Evolutionary conservation across 2,329 filamentous ascomycete species (phyloP), one percentile per base, ranked within the genome.

Genomic region (Bipolaris gigantea): DNA sequence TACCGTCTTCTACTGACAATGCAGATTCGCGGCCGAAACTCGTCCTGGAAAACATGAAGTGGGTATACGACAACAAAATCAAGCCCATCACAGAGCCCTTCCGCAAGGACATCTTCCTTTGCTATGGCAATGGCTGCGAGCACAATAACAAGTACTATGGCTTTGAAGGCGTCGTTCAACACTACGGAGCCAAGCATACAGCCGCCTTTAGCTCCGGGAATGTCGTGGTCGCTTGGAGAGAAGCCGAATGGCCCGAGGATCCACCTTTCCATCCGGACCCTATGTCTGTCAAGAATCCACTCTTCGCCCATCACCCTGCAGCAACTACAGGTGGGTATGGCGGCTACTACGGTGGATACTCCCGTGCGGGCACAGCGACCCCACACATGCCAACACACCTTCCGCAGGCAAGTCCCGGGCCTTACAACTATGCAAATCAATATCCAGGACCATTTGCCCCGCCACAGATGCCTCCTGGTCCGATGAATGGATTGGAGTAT

Each of bases 41-140:
- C 48, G 89, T 87, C 1, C 75, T 94, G 61, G 89, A 93, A 68
- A 91, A 92, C 66, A 92, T 94, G 89, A 92, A 89, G 73, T 93
- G 88, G 85, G 78, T 92, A 27, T 92, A 89, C 70, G 89, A 92
- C 65, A 84, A 83, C 61, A 92, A 90, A 70, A 81, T 94, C 68
- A 89, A 86, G 66, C 84, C 85, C 21, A 75, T 85, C 49, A 90
- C 87, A 2, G 87, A 90, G 57, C 75, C 78, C 41, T 81, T 82
- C 62, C 80, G 85, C 62, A 89, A 86, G 65, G 89, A 92, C 50
- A 75, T 92, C 9, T 94, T 94, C 71, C 80, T 89, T 53, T 94
- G 90, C 76, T 86, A 85, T 41, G 75, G 73, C 11, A 77, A 72
- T 63, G 83, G 80, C 27, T 92, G 89, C 70, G 83, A 86, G 43